Conservation (phyloP, 2,329 filamentous ascomycete species). For the Tolypocladium nubicola region DNA sequence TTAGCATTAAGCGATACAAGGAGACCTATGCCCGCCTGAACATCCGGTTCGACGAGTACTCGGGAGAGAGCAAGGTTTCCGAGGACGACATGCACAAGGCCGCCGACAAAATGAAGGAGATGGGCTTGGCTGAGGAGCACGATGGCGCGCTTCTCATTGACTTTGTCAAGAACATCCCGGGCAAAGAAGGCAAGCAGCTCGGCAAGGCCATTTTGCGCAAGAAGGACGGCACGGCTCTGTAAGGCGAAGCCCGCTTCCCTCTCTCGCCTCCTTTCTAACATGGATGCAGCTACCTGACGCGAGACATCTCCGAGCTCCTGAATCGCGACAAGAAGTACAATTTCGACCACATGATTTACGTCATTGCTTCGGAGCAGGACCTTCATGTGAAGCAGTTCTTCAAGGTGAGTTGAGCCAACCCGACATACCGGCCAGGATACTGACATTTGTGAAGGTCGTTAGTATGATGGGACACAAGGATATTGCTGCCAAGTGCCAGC, state of each 20-base stretch:
- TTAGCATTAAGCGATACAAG: slow-evolving; percentile 31
- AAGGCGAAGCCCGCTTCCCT: background rate
- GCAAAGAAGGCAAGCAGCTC: slow-evolving; percentile 58
- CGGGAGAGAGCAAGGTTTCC: slow-evolving; percentile 64
- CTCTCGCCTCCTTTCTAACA: background rate
- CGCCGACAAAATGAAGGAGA: slow-evolving; percentile 51
- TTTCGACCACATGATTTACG: slow-evolving; percentile 74
- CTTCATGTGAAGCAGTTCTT: slow-evolving; percentile 63
- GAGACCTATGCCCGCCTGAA: slow-evolving; percentile 60
- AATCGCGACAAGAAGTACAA: slow-evolving; percentile 51
- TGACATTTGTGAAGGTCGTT: slow-evolving; percentile 43
- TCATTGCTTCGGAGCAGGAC: slow-evolving; percentile 62
- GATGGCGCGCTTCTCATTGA: slow-evolving; percentile 65
- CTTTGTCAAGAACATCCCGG: slow-evolving; percentile 56
- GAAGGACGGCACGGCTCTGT: slow-evolving; percentile 64
- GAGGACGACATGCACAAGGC: slow-evolving; percentile 56
- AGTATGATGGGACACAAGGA: slow-evolving; percentile 61
- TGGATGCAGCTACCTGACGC: slow-evolving; percentile 44
- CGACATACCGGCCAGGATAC: background rate
- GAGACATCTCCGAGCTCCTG: slow-evolving; percentile 66
- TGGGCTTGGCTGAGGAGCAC: slow-evolving; percentile 55
- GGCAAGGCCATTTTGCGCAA: slow-evolving; percentile 61
- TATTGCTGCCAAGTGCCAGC: slow-evolving; percentile 56
- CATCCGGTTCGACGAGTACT: slow-evolving; percentile 60
- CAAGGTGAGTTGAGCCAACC: slow-evolving; percentile 27